These are phyloP conservation scores for Boeremia lycopersici DNA, from an alignment of 2,329 filamentous ascomycete species.

Conservation along the genomic window DNA sequence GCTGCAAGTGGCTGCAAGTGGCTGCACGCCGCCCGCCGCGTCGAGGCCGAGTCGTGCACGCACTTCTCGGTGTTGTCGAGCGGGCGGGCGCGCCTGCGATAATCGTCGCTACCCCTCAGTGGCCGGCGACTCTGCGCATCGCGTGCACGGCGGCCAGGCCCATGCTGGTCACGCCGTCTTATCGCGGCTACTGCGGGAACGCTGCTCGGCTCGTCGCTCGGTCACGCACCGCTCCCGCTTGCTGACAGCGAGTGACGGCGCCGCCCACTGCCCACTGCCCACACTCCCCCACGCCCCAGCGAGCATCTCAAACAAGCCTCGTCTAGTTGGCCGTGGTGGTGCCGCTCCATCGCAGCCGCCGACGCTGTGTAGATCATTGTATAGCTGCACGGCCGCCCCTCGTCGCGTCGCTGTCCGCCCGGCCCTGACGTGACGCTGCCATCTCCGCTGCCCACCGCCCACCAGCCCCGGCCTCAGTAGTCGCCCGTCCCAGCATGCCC, in stretches of 20 bases:
- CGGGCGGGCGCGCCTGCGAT: neutral
- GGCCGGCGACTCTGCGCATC: neutral
- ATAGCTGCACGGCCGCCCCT: constrained; percentile 13
- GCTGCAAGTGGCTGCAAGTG: neutral
- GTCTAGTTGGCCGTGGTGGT: constrained; percentile 5
- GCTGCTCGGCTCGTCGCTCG: constrained; percentile 9
- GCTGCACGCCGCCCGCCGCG: neutral
- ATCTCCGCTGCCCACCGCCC: neutral
- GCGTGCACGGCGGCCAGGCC: neutral
- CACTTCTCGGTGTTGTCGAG: too few species aligned
- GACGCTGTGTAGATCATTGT: constrained; percentile 11
- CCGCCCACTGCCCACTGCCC: neutral
- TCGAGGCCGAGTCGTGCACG: too few species aligned
- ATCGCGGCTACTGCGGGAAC: constrained; percentile 13
- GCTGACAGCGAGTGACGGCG: constrained; percentile 8
- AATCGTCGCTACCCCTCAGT: neutral
- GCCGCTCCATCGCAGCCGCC: constrained; percentile 6
- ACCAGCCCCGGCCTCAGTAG: neutral
- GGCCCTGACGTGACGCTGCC: too few species aligned
- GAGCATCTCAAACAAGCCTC: constrained; percentile 3
- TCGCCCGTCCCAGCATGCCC: constrained; percentile 8
- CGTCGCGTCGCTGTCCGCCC: neutral
- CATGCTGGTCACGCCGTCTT: neutral
- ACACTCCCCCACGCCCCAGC: constrained; percentile 7
- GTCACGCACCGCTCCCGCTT: constrained; percentile 10